phyloP scores from a whole-genome alignment of 192 early-diverging fungal species.

The Linnemannia exigua region DNA sequence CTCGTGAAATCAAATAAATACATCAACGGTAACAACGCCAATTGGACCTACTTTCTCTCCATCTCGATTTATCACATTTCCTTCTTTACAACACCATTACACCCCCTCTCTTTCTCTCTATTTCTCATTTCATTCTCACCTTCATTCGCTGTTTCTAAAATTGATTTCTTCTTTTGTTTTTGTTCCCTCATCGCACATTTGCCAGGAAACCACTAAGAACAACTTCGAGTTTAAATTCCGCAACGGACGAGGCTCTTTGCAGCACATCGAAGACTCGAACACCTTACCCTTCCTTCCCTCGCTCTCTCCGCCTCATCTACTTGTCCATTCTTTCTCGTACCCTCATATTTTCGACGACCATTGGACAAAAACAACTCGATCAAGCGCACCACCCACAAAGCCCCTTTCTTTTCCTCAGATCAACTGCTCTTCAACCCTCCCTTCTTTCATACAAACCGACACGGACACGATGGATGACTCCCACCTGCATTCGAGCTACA shows the following conservation, averaged over 20 bases:
- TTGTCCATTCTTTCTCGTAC: neutral
- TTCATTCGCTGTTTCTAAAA: neutral
- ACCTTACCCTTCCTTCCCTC: neutral
- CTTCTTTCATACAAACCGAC: too few species aligned
- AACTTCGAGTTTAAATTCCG: neutral
- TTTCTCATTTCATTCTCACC: neutral
- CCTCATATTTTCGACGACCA: neutral
- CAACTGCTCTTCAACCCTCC: neutral
- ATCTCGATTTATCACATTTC: neutral
- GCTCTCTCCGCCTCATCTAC: neutral
- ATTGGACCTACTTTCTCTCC: neutral
- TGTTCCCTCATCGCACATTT: neutral
- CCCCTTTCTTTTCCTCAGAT: neutral
- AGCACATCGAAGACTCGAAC: too few species aligned
- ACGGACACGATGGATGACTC: conserved; percentile 7
- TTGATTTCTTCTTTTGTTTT: neutral
- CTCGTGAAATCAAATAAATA: neutral
- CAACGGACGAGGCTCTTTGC: neutral
- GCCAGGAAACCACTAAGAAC: neutral
- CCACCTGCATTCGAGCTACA: conserved; percentile 25
- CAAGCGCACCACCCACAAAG: neutral
- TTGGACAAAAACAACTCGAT: neutral
- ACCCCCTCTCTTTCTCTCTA: neutral
- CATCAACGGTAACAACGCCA: neutral
- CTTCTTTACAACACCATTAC: neutral